Base-by-base conservation (phyloP, 805 yeast species). In the Kodamaea kakaduensis region DNA sequence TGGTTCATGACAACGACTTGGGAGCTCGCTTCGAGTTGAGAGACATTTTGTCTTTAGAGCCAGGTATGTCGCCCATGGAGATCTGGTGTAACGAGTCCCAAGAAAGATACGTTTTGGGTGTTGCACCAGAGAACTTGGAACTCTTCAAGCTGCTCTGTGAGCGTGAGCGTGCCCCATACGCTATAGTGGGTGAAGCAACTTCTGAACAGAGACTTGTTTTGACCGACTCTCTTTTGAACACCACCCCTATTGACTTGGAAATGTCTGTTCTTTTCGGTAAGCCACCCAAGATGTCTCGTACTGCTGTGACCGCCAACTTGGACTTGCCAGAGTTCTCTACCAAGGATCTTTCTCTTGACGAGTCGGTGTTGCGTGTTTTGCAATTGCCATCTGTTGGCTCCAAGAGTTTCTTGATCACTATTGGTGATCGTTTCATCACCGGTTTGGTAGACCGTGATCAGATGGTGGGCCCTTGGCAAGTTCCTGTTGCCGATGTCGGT, bases 41-140 rank as follows among this genome's bases (percentile, higher is more conserved):
- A 64, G 84, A 89, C 37, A 82, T 93, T 38, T 76, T 95, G 38
- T 81, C 88, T 23, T 74, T 88, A 46, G 99, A 93, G 61, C 95
- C 96, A 32, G 95, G 97, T 40, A 87, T 93, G 97, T 90, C 97
- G 4, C 97, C 99, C 37, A 86, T 93, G 95, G 98, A 93, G 69
- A 87, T 93, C 45, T 93, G 99, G 99, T 93, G 99, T 76, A 90
- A 95, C 52, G 98, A 93, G 66, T 93, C 97, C 2, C 99, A 93
- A 67, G 99, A 93, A 64, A 81, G 99, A 61, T 93, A 89, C 52
- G 99, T 93, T 16, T 64, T 93, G 50, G 97, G 96, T 46, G 95
- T 93, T 43, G 74, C 87, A 10, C 85, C 85, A 36, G 79, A 77
- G 42, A 84, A 88, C 56, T 64, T 90, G 40, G 75, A 75, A 5